Percentiles rank a stretch among this genome's conserved stretches.
Evolutionary conservation across 2,329 filamentous ascomycete genomes (phyloP).

Genomic region (Colletotrichum sp.): DNA sequence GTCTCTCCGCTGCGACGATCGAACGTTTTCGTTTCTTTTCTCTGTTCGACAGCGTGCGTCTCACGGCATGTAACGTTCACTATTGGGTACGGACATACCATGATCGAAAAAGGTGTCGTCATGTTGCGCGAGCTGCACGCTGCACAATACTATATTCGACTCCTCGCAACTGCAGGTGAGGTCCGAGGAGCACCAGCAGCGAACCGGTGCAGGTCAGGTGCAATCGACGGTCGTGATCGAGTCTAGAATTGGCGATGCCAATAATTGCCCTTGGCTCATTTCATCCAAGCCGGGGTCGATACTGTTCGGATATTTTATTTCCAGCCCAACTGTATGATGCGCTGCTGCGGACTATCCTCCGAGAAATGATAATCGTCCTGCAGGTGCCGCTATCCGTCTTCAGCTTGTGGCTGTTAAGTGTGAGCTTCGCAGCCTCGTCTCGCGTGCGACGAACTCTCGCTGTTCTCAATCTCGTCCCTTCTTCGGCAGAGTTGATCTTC

Average conservation of each 20-base stretch:
- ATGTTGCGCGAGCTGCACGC: background rate
- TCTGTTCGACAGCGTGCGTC: background rate
- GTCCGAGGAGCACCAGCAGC: background rate
- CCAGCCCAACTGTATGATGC: background rate
- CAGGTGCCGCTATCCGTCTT: background rate
- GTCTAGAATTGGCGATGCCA: background rate
- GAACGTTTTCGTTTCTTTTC: background rate
- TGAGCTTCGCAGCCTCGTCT: background rate
- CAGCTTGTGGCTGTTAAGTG: background rate
- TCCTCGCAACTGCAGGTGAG: background rate
- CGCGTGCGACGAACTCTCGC: background rate
- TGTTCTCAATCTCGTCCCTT: background rate
- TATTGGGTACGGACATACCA: background rate
- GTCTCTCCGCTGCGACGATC: background rate
- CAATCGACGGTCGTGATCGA: background rate
- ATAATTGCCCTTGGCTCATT: background rate
- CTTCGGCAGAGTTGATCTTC: background rate
- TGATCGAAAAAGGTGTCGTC: background rate
- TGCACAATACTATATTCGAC: background rate
- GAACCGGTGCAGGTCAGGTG: background rate
- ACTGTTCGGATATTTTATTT: conserved; percentile 14
- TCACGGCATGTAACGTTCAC: background rate
- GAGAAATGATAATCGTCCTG: background rate
- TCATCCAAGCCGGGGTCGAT: background rate
- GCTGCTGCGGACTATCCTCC: conserved; percentile 7